phyloP scores from a whole-genome alignment of 176 grass and related monocot genomes.

The Alopecurus myosuroides region DNA sequence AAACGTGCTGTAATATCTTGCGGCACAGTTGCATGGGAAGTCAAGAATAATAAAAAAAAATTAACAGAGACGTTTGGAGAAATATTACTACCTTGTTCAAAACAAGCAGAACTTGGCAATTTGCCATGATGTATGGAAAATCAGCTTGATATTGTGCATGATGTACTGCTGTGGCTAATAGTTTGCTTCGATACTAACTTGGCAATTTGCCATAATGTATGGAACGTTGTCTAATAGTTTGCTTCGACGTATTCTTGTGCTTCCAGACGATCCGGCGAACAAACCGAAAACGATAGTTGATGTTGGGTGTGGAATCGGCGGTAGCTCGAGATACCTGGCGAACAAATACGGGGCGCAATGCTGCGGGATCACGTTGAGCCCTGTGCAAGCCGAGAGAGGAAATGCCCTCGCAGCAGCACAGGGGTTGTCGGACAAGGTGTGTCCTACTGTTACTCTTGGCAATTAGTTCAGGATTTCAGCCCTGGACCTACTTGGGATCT shows the following conservation, averaged over 20 bases:
- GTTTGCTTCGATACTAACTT: not conserved
- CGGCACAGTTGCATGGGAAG: not conserved
- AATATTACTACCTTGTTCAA: not conserved
- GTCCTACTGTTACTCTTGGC: not conserved
- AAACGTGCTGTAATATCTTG: not conserved
- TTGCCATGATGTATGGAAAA: not conserved
- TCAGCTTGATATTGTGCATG: not conserved
- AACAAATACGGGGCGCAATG: conserved; percentile 79
- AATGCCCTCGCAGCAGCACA: conserved; percentile 47
- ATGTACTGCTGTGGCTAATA: not conserved
- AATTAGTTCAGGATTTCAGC: not conserved
- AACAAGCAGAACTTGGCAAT: not conserved
- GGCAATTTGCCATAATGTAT: too few species aligned
- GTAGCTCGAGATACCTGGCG: conserved; percentile 91
- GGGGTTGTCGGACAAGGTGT: conserved; percentile 71
- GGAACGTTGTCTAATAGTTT: not conserved
- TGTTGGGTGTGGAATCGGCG: conserved; percentile 88
- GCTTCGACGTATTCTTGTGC: not conserved
- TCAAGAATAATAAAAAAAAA: not conserved
- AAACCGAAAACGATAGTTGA: conserved; percentile 72
- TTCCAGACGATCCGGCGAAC: conserved; percentile 54
- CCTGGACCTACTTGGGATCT: not conserved
- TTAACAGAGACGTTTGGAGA: not conserved
- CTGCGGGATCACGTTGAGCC: conserved; percentile 77
- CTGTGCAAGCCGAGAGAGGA: conserved; percentile 85